phyloP scores from a whole-genome alignment of 257 asterid species.

The Misopates orontium region DNA sequence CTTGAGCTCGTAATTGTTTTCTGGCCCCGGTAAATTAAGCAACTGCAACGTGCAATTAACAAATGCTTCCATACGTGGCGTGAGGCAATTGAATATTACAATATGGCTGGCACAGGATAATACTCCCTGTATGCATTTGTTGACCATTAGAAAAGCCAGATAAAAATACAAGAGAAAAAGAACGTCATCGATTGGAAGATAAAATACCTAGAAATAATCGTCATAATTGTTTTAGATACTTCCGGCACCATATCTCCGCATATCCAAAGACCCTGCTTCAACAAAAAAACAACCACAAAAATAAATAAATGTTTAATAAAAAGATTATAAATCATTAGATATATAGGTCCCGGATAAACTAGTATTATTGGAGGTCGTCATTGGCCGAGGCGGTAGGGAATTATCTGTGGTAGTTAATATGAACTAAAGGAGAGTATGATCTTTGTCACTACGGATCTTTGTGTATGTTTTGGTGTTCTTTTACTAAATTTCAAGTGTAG shows the following conservation, averaged over 20 bases:
- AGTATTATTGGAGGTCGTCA: no score
- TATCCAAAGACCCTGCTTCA: constrained; percentile 18
- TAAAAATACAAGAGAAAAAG: neutral
- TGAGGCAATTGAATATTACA: neutral
- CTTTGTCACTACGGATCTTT: no score
- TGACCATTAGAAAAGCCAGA: neutral
- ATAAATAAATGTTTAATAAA: no score
- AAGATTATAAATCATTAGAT: neutral
- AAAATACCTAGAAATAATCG: neutral
- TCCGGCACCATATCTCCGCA: constrained; percentile 28
- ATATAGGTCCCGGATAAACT: neutral
- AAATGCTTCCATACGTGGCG: neutral
- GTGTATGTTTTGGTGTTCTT: neutral
- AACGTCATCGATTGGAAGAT: neutral
- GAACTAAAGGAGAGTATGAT: no score
- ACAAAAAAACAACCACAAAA: neutral
- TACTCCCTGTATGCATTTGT: neutral
- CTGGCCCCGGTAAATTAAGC: neutral
- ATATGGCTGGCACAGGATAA: neutral
- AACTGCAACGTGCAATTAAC: neutral
- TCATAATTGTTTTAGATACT: neutral
- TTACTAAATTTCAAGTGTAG: no score
- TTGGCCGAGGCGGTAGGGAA: no score
- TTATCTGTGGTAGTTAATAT: no score
- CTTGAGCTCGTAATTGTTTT: no score